Conservation (phyloP, 140 eudicot genomes). For the Senecio squalidus region DNA sequence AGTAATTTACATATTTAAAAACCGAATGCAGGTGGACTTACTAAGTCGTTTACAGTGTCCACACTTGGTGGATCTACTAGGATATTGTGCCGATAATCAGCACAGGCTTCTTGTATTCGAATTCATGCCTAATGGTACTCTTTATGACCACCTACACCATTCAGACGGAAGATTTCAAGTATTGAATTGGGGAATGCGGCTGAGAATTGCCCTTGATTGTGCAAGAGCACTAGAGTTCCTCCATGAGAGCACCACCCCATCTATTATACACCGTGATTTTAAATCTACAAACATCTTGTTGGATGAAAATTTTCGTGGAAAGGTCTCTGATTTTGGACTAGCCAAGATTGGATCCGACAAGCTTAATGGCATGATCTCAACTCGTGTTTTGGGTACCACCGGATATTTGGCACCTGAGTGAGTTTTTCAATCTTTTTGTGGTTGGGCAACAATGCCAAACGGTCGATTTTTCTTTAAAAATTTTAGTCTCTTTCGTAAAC, state of each 20-base stretch:
- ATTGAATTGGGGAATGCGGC: constrained; percentile 66
- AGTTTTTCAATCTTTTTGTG: constrained; percentile 17
- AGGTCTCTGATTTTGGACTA: constrained; percentile 85
- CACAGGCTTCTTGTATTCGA: constrained; percentile 75
- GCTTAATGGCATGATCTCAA: constrained; percentile 76
- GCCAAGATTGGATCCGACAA: constrained; percentile 92
- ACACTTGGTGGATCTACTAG: constrained; percentile 69
- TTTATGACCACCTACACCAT: constrained; percentile 62
- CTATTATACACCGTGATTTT: constrained; percentile 88
- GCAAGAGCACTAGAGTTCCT: constrained; percentile 90
- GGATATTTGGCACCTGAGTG: constrained; percentile 99
- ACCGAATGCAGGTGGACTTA: constrained; percentile 69
- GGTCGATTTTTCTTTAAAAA: no score
- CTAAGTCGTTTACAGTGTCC: constrained; percentile 72
- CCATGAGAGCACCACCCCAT: constrained; percentile 75
- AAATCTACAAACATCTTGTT: constrained; percentile 67
- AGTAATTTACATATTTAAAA: not conserved
- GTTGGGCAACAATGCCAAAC: no score
- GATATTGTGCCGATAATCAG: constrained; percentile 90
- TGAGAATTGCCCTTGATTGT: constrained; percentile 85
- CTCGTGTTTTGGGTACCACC: constrained; percentile 90
- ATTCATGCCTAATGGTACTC: constrained; percentile 74
- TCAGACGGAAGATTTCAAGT: constrained; percentile 22
- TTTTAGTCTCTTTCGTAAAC: no score
- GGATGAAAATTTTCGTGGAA: constrained; percentile 69